These are phyloP conservation scores for Epichloe uncinata DNA, from an alignment of 2,329 filamentous ascomycete genomes.

Conservation along the genomic window DNA sequence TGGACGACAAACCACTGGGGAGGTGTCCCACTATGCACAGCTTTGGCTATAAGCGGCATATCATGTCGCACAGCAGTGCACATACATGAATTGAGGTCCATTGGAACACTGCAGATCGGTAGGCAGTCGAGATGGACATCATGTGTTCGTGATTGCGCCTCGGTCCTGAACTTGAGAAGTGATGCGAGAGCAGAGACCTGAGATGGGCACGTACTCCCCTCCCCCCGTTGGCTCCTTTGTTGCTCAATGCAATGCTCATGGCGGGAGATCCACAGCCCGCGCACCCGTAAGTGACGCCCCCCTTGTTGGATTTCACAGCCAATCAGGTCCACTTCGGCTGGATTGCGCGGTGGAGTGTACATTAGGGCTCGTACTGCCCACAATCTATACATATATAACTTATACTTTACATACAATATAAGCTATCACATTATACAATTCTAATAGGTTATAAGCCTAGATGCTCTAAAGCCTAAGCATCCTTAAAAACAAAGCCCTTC, in stretches of 20 bases:
- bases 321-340: too few relatives aligned
- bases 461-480: too few relatives aligned
- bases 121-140: neutral
- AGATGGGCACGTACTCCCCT: neutral
- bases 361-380: too few relatives aligned
- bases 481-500: too few relatives aligned
- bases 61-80: neutral
- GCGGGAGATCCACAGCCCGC: constrained; percentile 4
- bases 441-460: too few relatives aligned
- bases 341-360: too few relatives aligned
- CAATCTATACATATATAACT: too few relatives aligned
- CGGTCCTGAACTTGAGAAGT: neutral
- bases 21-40: neutral
- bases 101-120: neutral
- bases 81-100: neutral
- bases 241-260: too few relatives aligned
- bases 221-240: neutral
- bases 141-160: neutral
- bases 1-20: neutral
- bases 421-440: too few relatives aligned
- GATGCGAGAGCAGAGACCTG: neutral
- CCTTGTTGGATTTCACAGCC: too few relatives aligned
- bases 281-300: too few relatives aligned
- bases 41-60: neutral
- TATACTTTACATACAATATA: too few relatives aligned